These are phyloP conservation scores for Amanita muscaria DNA, from an alignment of 768 basidiomycete genomes.

Conservation along the genomic window DNA sequence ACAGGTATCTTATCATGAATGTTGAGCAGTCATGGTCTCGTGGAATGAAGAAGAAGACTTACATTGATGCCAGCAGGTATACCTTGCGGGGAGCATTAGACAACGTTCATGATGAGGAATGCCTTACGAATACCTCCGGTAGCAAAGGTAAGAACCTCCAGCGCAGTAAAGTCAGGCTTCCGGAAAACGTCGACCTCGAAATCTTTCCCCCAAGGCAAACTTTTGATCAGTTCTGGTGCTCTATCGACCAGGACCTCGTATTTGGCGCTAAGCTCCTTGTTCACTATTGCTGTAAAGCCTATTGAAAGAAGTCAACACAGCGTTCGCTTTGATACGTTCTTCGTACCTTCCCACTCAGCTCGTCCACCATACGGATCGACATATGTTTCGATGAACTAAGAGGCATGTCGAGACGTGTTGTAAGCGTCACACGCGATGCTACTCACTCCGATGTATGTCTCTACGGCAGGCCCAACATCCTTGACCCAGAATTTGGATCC, in stretches of 20 bases:
- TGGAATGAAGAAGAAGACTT: slow-evolving; percentile 14
- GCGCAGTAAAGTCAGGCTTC: slow-evolving; percentile 82
- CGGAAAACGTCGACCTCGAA: slow-evolving; percentile 68
- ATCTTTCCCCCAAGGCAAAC: slow-evolving; percentile 70
- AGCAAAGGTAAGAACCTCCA: slow-evolving; percentile 76
- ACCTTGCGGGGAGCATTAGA: slow-evolving; percentile 31
- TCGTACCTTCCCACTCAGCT: slow-evolving; percentile 83
- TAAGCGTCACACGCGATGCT: not conserved
- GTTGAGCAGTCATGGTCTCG: not conserved
- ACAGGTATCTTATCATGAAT: slow-evolving; percentile 48
- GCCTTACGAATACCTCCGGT: slow-evolving; percentile 57
- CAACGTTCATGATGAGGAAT: not conserved
- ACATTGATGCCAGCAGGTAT: slow-evolving; percentile 85
- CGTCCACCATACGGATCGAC: slow-evolving; percentile 88
- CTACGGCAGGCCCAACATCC: slow-evolving; percentile 80
- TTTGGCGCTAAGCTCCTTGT: slow-evolving; percentile 76
- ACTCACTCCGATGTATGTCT: slow-evolving; percentile 71
- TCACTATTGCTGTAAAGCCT: slow-evolving; percentile 85
- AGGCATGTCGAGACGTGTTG: not conserved
- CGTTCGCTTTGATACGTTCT: not conserved
- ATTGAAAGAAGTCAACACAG: slow-evolving; percentile 8
- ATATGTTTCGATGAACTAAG: slow-evolving; percentile 69
- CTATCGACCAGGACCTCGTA: slow-evolving; percentile 68
- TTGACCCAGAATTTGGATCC: slow-evolving; percentile 79
- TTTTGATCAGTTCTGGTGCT: slow-evolving; percentile 75